Base-by-base conservation (phyloP, 2,329 filamentous ascomycete genomes). In the Colletotrichum costaricense region DNA sequence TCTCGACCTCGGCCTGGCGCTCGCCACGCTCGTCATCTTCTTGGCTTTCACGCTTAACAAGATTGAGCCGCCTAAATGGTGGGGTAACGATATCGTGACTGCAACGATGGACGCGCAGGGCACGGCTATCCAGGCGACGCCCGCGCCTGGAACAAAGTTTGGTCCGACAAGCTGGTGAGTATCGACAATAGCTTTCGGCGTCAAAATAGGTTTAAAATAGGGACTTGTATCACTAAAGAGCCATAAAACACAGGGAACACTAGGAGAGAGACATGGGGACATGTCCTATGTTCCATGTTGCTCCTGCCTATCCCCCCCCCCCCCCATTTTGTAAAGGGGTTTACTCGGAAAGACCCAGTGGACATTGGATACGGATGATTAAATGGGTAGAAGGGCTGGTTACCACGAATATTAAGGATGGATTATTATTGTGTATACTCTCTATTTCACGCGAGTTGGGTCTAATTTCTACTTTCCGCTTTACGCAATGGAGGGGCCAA, bases 1-100 rank as follows among this genome's bases (percentile, higher is more conserved):
- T 0, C 84, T 95, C 60, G 93, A 94, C 76, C 85, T 93, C 14
- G 93, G 93, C 2, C 85, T 94, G 1, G 91, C 91, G 2, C 83
- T 94, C 30, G 87, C 86, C 22, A 94, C 92, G 2, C 86, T 94
- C 56, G 82, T 93, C 73, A 91, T 94, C 76, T 94, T 95, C 84
- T 90, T 94, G 74, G 88, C 90, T 0, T 90, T 95, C 74, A 90
- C 90, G 1, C 82, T 94, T 75, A 88, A 90, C 26, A 82, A 88
- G n/a, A 88, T 92, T 54, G 82, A 86, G 33, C 87, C 92, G 67
- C 92, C 93, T 0, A 80, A 82, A 16, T 95, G 93, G 92, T 94
- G 92, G 92, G 92, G 92, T 7, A 93, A 93, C 69, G 81, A 83
- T 0, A 83, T 91, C 2, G 88, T 92, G 3, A 81, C 81, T 8